Evolutionary conservation across 2,329 filamentous ascomycete species (phyloP), one percentile per base, ranked within the genome.

Genomic region (Ambrosiella xylebori): DNA sequence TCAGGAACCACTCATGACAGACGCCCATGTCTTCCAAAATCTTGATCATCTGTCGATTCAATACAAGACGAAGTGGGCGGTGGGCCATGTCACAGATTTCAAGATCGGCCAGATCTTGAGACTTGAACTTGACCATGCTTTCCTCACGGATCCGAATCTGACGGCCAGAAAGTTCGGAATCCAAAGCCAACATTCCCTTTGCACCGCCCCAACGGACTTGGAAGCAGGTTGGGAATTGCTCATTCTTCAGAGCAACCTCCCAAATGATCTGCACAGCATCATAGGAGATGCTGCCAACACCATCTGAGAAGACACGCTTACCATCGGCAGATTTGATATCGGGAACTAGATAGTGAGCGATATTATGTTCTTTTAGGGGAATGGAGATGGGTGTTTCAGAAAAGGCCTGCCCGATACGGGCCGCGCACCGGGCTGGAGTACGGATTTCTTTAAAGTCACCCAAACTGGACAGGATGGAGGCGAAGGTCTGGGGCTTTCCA

Each of bases 1-100:
- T 64, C 9, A 84, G 65, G 62, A 95, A 91, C 66, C 78, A 84
- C 0, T 68, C 58, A 1, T 71, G 65, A 0, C 73, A 66, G 0
- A 85, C 80, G 0, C 77, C 76, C 67, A 91, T 81, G 63, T 94
- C 88, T 65, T 95, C 88, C 0, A 95, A 68, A 4, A 94, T 88
- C 66, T 94, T 94, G 70, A 94, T 88, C 61, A 90, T 74, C 63
- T 87, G 86, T 0, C 85, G 81, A 64, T 94, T 94, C 1, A 94
- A 75, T 15, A 82, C 79, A 63, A 90, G 74, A 0, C 78, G 78
- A 6, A 91, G 74, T 0, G 86, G 82, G 55, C 76, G 80, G 41
- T 79, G 80, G 0, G 81, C 82, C 47, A 80, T 76, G 52, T 84
- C 85, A 64, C 85, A 90, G 50, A 89, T 86, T 61, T 85, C 86